phyloP scores from a whole-genome alignment of 306 rosid species.

The Inga laurina region DNA sequence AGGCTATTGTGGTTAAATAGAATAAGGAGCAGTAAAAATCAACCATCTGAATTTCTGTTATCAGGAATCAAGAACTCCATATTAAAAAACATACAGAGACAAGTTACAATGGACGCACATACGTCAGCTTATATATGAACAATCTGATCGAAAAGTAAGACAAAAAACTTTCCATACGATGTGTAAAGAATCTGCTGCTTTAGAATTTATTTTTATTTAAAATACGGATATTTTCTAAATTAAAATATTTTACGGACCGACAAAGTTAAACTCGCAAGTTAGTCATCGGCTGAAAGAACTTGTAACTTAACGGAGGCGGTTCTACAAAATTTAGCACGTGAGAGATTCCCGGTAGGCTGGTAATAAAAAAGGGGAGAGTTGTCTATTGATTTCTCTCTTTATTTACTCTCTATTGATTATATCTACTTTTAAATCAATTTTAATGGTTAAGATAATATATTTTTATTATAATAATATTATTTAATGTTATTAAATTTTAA shows the following conservation, averaged over 20 bases:
- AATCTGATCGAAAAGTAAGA: neutral
- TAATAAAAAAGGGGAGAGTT: too few species aligned
- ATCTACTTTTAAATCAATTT: too few species aligned
- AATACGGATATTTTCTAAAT: neutral
- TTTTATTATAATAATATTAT: too few species aligned
- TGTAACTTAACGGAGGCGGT: neutral
- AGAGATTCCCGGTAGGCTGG: neutral
- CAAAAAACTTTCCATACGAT: neutral
- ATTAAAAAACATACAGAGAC: too few species aligned
- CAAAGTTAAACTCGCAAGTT: neutral
- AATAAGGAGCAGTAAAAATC: too few species aligned
- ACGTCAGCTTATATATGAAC: neutral
- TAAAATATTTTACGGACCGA: neutral
- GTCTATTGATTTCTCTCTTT: too few species aligned
- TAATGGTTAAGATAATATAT: too few species aligned
- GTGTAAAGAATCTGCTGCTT: neutral
- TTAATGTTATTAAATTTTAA: too few species aligned
- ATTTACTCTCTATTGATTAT: too few species aligned
- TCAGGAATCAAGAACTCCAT: neutral
- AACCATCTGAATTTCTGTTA: neutral
- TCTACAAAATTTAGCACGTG: neutral
- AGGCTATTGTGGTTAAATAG: too few species aligned
- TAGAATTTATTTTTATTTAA: neutral
- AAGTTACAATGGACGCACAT: too few species aligned
- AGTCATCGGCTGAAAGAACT: neutral